phyloP scores from a whole-genome alignment of 2,329 filamentous ascomycete species.

The Fusarium begoniae region DNA sequence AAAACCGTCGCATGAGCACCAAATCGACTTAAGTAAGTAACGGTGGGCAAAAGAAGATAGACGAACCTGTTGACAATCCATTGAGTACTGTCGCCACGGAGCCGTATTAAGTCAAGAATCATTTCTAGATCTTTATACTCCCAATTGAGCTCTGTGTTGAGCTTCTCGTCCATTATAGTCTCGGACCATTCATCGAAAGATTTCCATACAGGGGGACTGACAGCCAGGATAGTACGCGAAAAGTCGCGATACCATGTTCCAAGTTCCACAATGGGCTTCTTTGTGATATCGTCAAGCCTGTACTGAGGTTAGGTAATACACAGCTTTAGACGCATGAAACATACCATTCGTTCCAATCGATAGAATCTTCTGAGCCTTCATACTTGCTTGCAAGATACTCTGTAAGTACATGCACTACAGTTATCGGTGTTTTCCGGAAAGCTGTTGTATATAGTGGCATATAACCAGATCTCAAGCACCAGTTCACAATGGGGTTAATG shows the following conservation, averaged over 20 bases:
- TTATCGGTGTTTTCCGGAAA: neutral
- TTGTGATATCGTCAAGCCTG: neutral
- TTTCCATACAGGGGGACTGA: neutral
- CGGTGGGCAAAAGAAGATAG: neutral
- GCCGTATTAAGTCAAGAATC: neutral
- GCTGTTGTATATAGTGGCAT: neutral
- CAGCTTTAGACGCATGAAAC: neutral
- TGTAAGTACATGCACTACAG: neutral
- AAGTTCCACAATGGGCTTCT: neutral
- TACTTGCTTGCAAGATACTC: neutral
- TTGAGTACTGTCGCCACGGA: neutral
- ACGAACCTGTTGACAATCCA: conserved; percentile 7
- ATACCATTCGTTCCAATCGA: conserved; percentile 17
- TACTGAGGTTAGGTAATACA: neutral
- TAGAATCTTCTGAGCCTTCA: neutral
- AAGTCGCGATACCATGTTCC: neutral
- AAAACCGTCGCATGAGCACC: neutral
- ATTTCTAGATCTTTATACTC: neutral
- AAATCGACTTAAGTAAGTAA: neutral
- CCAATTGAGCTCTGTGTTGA: neutral
- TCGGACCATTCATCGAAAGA: neutral
- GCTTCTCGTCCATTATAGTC: neutral
- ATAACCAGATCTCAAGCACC: conserved; percentile 1
- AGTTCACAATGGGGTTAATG: neutral
- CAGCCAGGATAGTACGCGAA: neutral